A percentile compares a stretch with the other conserved stretches of the same genome.
Evolutionary conservation across 2,329 filamentous ascomycete genomes (phyloP).

Genomic region (Verruconis gallopava): DNA sequence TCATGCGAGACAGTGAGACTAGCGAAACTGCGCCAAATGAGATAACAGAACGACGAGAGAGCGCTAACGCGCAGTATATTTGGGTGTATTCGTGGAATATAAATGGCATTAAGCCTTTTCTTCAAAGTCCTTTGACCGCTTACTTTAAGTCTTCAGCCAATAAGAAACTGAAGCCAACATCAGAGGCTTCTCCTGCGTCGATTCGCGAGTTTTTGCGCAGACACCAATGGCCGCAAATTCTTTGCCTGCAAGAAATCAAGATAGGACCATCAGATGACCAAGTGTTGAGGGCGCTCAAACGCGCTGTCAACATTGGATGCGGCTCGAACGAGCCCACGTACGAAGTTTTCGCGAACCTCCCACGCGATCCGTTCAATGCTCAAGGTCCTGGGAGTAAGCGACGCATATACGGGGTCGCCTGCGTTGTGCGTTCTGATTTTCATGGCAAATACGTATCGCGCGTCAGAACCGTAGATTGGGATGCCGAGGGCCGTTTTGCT

Average conservation of each 20-base stretch:
- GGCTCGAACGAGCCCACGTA: slow-evolving; percentile 26
- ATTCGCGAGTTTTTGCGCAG: slow-evolving; percentile 31
- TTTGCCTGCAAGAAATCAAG: slow-evolving; percentile 39
- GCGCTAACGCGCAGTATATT: slow-evolving; percentile 13
- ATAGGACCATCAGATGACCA: slow-evolving; percentile 27
- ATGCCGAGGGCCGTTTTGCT: slow-evolving; percentile 39
- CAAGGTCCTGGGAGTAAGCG: slow-evolving; percentile 37
- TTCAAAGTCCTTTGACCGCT: slow-evolving; percentile 27
- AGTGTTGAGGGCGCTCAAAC: slow-evolving; percentile 27
- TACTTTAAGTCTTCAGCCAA: slow-evolving; percentile 21
- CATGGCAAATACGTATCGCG: slow-evolving; percentile 15
- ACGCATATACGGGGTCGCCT: slow-evolving; percentile 40
- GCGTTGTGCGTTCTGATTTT: slow-evolving; percentile 35
- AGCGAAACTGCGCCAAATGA: background rate
- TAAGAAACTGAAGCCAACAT: slow-evolving; percentile 11
- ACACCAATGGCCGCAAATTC: slow-evolving; percentile 31
- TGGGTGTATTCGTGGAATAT: slow-evolving; percentile 36
- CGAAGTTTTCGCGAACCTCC: slow-evolving; percentile 33
- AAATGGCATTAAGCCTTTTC: slow-evolving; percentile 33
- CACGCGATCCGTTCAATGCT: slow-evolving; percentile 37
- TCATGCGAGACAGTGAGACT: background rate
- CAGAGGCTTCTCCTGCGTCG: slow-evolving; percentile 14
- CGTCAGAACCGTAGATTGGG: slow-evolving; percentile 35
- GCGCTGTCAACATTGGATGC: slow-evolving; percentile 21
- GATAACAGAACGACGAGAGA: background rate